Conservation (phyloP, 169 alveolate species). For the Besnoitia besnoiti region DNA sequence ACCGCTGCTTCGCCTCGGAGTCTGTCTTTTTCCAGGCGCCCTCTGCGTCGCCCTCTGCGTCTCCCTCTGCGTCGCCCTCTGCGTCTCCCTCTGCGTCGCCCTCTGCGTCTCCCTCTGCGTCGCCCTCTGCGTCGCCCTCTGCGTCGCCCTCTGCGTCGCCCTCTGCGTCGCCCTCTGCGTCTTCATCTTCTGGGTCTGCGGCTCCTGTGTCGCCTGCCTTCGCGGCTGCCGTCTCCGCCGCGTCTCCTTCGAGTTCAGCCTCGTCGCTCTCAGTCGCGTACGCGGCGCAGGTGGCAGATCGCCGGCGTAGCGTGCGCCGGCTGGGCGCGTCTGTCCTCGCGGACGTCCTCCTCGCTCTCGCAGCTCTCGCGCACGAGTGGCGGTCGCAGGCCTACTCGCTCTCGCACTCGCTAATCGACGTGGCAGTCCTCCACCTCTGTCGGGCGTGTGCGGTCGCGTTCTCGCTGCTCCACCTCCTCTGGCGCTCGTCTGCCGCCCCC, state of each 20-base stretch:
- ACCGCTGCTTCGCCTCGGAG: too few relatives aligned
- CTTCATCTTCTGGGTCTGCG: not conserved
- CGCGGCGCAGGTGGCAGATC: not conserved
- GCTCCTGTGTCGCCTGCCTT: not conserved
- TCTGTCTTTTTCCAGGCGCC: not conserved
- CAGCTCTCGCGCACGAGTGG: not conserved
- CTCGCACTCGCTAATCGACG: slow-evolving; percentile 14
- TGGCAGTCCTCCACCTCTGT: not conserved
- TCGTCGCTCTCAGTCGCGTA: not conserved
- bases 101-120: not conserved
- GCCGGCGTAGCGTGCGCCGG: not conserved
- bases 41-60: not conserved
- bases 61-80: not conserved
- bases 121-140: not conserved
- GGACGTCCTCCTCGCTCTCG: not conserved
- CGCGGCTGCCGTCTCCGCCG: not conserved
- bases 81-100: not conserved
- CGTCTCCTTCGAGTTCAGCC: not conserved
- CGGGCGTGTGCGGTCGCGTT: not conserved
- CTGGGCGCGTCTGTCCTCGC: not conserved
- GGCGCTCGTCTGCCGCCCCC: not conserved
- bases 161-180: not conserved
- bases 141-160: not conserved
- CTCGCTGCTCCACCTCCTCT: not conserved
- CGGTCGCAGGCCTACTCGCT: not conserved